Evolutionary conservation across 2,329 filamentous ascomycete species (phyloP).

Genomic region (Neofusicoccum kwambonambiense): DNA sequence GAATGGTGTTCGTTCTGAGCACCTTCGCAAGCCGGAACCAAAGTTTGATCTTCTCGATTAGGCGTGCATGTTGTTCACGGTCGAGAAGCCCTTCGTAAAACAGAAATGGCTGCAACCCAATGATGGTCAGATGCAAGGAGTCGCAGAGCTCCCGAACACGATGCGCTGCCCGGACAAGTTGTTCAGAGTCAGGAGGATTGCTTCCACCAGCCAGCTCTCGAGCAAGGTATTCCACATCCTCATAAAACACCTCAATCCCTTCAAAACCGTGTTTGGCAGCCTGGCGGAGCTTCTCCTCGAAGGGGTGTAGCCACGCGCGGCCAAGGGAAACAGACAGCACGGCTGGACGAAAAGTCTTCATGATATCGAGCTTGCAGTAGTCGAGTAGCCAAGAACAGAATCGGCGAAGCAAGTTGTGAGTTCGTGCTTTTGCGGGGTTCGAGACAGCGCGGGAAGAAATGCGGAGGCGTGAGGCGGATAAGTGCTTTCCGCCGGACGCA

Average conservation of each 20-base stretch:
- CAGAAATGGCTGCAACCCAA: conserved; percentile 22
- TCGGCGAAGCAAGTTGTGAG: too few species aligned
- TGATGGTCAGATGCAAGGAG: conserved; percentile 4
- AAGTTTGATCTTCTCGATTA: neutral
- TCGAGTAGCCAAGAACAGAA: too few species aligned
- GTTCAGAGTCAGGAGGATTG: neutral
- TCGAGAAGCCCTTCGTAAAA: conserved; percentile 23
- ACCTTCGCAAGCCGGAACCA: neutral
- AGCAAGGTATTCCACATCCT: neutral
- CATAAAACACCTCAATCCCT: neutral
- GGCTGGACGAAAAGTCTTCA: neutral
- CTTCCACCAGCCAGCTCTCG: neutral
- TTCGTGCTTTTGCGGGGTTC: too few species aligned
- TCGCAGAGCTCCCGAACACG: conserved; percentile 13
- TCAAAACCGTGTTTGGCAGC: conserved; percentile 18
- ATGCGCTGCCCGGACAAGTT: neutral
- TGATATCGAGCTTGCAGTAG: neutral
- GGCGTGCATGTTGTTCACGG: conserved; percentile 16
- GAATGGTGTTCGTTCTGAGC: neutral
- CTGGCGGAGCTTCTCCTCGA: conserved; percentile 17
- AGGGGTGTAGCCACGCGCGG: neutral
- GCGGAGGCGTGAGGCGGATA: too few species aligned
- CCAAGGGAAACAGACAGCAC: neutral
- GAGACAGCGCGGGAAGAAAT: too few species aligned
- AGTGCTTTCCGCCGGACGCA: too few species aligned